Evolutionary conservation across 2,329 filamentous ascomycete genomes (phyloP), one percentile per base, ranked within the genome.

Genomic region (Sporothrix curviconia): DNA sequence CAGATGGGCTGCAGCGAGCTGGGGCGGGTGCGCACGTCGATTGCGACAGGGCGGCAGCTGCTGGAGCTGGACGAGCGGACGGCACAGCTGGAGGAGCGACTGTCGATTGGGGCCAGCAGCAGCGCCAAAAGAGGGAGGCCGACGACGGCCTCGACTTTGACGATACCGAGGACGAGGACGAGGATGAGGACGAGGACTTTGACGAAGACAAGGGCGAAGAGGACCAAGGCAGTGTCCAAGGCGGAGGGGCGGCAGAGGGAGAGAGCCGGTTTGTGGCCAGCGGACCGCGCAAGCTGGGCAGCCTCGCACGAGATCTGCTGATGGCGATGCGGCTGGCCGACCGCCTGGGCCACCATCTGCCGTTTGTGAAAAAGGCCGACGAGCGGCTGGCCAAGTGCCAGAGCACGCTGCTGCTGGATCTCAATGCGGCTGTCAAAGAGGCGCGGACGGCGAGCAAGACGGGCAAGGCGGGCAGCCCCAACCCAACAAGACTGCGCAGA

Each of bases 21-120:
- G 67, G 80, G 77, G 60, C 72, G 66, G n/a, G 79, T 92, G 5
- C 78, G 83, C 58, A 71, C 73, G 12, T 77, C 85, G 52, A 85
- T 92, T 42, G 83, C 87, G 64, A 63, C 71, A 2, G 84, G 81
- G 0, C 71, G 83, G 60, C 76, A 76, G 63, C 77, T 92, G 74
- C 68, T 92, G 28, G 87, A 90, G 68, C 71, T 87, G 17, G 82
- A 87, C 55, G 82, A 84, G 60, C 69, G 84, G 56, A 66, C 90
- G 37, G 73, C 75, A 6, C 78, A 81, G 55, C 68, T 92, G 44
- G 89, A 92, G 68, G 79, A 78, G 40, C 74, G 76, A 34, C 70
- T 92, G 25, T 79, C 83, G 46, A 74, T 90, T 24, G 78, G 70
- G 3, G 42, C 14, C n/a, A 61, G 65, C 12, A 63, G 67, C 12